phyloP scores from a whole-genome alignment of 805 yeast genomes.

The Hanseniaspora valbyensis region DNA sequence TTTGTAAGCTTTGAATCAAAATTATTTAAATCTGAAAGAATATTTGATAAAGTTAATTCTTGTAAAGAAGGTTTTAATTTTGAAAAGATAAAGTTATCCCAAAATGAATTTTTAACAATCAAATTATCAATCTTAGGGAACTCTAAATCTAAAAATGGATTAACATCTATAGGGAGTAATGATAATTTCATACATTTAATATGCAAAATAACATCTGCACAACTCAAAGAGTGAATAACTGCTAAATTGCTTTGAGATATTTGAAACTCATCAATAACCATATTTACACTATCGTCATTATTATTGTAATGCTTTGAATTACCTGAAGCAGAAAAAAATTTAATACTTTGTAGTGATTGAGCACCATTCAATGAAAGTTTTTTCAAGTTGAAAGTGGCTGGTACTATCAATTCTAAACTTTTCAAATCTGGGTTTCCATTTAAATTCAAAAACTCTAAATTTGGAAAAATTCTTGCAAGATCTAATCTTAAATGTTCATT shows the following conservation, averaged over 20 bases:
- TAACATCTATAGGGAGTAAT: background rate
- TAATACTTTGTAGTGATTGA: background rate
- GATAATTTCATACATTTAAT: slow-evolving; percentile 9
- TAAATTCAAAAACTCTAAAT: background rate
- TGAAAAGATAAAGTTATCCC: slow-evolving; percentile 2
- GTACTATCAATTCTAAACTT: background rate
- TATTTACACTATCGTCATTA: background rate
- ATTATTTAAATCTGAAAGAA: slow-evolving; percentile 1
- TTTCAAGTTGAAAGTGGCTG: background rate
- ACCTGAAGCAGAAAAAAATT: background rate
- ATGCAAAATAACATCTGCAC: background rate
- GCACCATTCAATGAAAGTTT: slow-evolving; percentile 7
- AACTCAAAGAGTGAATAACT: background rate
- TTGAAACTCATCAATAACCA: slow-evolving; percentile 6
- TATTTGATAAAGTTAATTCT: background rate
- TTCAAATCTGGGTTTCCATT: background rate
- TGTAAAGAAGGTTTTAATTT: slow-evolving; percentile 1
- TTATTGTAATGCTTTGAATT: too few relatives aligned
- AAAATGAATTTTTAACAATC: background rate
- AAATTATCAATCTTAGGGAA: slow-evolving; percentile 8
- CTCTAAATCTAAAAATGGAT: background rate
- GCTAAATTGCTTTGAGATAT: background rate
- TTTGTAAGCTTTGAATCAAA: background rate
- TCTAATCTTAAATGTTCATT: background rate
- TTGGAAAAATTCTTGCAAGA: background rate